Percentiles rank a stretch among this genome's conserved stretches.
Evolutionary conservation across 306 rosid genomes (phyloP).

Genomic region (Medicago ruthenica): DNA sequence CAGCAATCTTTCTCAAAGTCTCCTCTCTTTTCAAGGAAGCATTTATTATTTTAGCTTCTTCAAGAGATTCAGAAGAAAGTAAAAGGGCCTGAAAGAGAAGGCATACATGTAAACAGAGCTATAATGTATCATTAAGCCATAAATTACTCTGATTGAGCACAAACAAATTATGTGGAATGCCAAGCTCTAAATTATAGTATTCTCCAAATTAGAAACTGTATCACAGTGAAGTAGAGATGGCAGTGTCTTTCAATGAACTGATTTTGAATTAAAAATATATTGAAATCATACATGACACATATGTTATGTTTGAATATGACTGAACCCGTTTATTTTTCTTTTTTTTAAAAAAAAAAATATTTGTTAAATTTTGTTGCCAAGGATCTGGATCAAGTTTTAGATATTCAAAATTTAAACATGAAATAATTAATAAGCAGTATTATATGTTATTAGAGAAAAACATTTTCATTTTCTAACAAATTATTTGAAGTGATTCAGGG

Average conservation of each 20-base stretch:
- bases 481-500: not conserved
- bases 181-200: slow-evolving; percentile 38
- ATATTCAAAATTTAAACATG: slow-evolving; percentile 14
- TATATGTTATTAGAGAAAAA: slow-evolving; percentile 1
- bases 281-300: not conserved
- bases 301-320: not conserved
- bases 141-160: slow-evolving; percentile 20
- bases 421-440: slow-evolving; percentile 4
- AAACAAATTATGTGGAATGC: slow-evolving; percentile 5
- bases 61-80: slow-evolving; percentile 78
- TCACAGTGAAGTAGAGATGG: slow-evolving; percentile 21
- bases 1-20: slow-evolving; percentile 70
- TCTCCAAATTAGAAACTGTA: slow-evolving; percentile 24
- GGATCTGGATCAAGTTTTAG: not conserved
- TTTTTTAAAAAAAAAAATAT: not conserved
- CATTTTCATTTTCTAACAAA: not conserved
- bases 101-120: slow-evolving; percentile 32
- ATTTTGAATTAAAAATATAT: not conserved
- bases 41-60: slow-evolving; percentile 70
- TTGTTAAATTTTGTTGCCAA: not conserved
- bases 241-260: not conserved
- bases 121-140: slow-evolving; percentile 23
- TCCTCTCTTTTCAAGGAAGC: slow-evolving; percentile 78
- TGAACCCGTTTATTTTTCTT: not conserved
- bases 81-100: slow-evolving; percentile 59